These are phyloP conservation scores for Phytomonas francai DNA, from an alignment of 208 protist genomes.

Conservation along the genomic window DNA sequence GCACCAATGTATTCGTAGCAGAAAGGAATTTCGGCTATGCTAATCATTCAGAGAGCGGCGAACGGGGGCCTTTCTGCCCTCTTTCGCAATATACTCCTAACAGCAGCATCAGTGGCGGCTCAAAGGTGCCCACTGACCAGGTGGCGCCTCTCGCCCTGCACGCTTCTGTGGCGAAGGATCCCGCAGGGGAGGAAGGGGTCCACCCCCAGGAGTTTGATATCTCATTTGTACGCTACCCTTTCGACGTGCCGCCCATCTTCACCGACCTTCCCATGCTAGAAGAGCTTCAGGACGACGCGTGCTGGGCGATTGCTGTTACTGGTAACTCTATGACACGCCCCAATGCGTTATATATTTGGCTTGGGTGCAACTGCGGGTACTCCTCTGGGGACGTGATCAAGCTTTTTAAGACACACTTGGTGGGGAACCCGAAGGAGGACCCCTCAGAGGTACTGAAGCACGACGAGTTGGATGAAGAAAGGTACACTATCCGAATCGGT, in stretches of 20 bases:
- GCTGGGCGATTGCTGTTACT: neutral
- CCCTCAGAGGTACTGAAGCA: neutral
- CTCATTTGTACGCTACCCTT: neutral
- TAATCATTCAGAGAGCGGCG: neutral
- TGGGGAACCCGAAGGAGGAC: neutral
- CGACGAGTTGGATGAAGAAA: constrained; percentile 6
- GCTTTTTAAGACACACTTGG: neutral
- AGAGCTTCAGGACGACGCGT: neutral
- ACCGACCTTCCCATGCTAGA: neutral
- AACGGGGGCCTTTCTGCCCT: neutral
- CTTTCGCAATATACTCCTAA: too few species aligned
- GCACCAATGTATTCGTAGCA: neutral
- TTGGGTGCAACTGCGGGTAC: neutral
- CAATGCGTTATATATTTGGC: neutral
- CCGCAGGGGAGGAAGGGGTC: neutral
- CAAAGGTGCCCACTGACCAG: too few species aligned
- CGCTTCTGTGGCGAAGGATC: neutral
- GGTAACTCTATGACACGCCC: neutral
- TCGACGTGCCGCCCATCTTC: neutral
- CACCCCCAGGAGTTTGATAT: neutral
- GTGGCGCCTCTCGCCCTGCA: neutral
- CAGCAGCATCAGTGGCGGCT: too few species aligned
- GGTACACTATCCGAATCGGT: neutral
- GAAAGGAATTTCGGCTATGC: neutral
- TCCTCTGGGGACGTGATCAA: neutral